Conservation (phyloP, 1,284 basidiomycete genomes). For the Ganoderma sp. region DNA sequence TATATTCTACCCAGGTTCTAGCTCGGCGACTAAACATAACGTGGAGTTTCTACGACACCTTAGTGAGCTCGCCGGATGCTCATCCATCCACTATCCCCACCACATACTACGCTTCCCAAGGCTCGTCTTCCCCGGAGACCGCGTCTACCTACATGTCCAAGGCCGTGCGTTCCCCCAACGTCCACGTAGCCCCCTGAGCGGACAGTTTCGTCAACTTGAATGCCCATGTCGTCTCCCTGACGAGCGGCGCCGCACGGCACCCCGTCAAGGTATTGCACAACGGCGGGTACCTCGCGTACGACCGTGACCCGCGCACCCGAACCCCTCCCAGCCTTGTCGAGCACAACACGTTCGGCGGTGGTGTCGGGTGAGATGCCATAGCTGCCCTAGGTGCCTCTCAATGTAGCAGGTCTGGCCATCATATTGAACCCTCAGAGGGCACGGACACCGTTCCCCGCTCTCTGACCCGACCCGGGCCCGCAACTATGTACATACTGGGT, state of each 20-base stretch:
- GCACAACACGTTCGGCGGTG: constrained; percentile 1
- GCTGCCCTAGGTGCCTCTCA: neutral
- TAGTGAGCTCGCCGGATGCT: neutral
- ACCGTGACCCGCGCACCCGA: neutral
- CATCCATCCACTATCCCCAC: neutral
- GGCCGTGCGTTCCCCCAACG: neutral
- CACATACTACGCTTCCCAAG: neutral
- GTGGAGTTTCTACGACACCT: too few relatives aligned
- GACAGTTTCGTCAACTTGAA: too few relatives aligned
- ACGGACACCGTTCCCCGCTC: neutral
- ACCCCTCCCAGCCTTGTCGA: neutral
- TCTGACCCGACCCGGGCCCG: neutral
- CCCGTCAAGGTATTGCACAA: neutral
- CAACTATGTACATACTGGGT: neutral
- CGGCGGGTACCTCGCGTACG: neutral
- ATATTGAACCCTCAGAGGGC: neutral
- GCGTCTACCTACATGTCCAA: neutral
- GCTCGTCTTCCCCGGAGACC: neutral
- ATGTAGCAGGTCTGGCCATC: neutral
- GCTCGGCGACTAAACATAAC: too few relatives aligned
- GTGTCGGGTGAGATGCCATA: neutral
- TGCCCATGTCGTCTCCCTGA: neutral
- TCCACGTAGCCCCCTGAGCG: too few relatives aligned
- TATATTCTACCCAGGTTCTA: too few relatives aligned
- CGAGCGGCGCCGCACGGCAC: too few relatives aligned